phyloP scores from a whole-genome alignment of 495 filamentous ascomycete species.

The Penicillium chermesinum region DNA sequence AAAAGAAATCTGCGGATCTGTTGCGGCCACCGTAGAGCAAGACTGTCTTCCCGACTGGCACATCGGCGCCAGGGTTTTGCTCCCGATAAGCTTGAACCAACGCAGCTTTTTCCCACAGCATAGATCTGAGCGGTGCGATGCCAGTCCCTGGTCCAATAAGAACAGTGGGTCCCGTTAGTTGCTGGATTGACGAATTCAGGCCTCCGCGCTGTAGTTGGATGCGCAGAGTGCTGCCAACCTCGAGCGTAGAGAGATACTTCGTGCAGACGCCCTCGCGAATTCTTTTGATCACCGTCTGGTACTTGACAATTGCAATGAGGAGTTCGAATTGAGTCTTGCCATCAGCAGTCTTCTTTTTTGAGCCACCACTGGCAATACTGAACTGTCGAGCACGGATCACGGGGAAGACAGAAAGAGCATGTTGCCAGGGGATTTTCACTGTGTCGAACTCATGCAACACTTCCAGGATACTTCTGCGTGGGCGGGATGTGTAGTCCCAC shows the following conservation, averaged over 20 bases:
- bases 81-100: conserved; percentile 37
- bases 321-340: conserved; percentile 60
- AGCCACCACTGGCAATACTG: conserved; percentile 75
- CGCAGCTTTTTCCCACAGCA: conserved; percentile 63
- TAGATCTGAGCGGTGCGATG: conserved; percentile 77
- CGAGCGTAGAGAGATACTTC: conserved; percentile 67
- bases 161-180: conserved; percentile 56
- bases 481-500: conserved; percentile 92
- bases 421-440: conserved; percentile 74
- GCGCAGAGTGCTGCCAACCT: conserved; percentile 48
- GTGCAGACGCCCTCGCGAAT: conserved; percentile 87
- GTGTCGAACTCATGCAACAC: conserved; percentile 83
- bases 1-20: conserved; percentile 68
- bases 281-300: conserved; percentile 80
- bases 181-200: conserved; percentile 44
- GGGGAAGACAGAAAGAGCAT: conserved; percentile 66
- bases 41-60: conserved; percentile 29
- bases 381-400: conserved; percentile 75
- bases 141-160: conserved; percentile 89
- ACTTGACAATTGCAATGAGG: conserved; percentile 86
- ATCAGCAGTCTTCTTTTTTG: conserved; percentile 34
- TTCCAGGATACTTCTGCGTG: conserved; percentile 85
- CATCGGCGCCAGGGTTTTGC: conserved; percentile 24
- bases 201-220: conserved; percentile 57
- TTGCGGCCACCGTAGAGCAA: conserved; percentile 84